phyloP scores from a whole-genome alignment of 306 rosid species.

The Lathyrus oleraceus region DNA sequence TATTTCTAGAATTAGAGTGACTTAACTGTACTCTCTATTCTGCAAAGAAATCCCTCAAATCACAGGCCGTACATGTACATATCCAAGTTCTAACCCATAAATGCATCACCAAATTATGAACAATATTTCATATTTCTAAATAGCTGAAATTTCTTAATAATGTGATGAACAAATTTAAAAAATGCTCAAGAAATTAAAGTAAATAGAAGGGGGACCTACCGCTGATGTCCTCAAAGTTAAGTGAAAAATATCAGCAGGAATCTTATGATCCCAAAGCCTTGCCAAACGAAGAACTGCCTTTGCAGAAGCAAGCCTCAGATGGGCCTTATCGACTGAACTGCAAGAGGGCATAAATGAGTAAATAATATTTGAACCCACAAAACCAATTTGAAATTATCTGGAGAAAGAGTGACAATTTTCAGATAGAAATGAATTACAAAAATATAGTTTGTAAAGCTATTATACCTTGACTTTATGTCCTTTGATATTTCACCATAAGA shows the following conservation, averaged over 20 bases:
- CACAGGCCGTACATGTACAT: background rate
- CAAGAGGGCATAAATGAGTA: constrained; percentile 41
- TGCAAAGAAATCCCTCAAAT: constrained; percentile 3
- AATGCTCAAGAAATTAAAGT: constrained; percentile 31
- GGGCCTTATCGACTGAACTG: constrained; percentile 95
- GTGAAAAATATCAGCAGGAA: constrained; percentile 75
- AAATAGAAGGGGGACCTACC: constrained; percentile 48
- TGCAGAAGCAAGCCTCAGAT: constrained; percentile 90
- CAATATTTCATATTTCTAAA: background rate
- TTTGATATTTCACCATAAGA: constrained; percentile 88
- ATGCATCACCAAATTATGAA: background rate
- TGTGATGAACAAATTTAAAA: constrained; percentile 32
- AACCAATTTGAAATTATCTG: constrained; percentile 5
- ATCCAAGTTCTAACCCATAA: constrained; percentile 12
- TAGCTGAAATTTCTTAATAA: constrained; percentile 13
- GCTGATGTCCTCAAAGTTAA: constrained; percentile 72
- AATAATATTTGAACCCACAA: constrained; percentile 34
- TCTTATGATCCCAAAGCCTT: constrained; percentile 92
- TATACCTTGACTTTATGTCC: constrained; percentile 82
- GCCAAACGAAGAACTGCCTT: constrained; percentile 90
- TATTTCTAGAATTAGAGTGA: background rate
- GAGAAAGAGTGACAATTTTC: too few species aligned
- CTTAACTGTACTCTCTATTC: constrained; percentile 5
- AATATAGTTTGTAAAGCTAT: constrained; percentile 17
- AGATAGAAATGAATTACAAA: constrained; percentile 10